Evolutionary conservation across 1,139 yeast genomes (phyloP), one percentile per base, ranked within the genome.

Genomic region (Suhomyces atakaporum): DNA sequence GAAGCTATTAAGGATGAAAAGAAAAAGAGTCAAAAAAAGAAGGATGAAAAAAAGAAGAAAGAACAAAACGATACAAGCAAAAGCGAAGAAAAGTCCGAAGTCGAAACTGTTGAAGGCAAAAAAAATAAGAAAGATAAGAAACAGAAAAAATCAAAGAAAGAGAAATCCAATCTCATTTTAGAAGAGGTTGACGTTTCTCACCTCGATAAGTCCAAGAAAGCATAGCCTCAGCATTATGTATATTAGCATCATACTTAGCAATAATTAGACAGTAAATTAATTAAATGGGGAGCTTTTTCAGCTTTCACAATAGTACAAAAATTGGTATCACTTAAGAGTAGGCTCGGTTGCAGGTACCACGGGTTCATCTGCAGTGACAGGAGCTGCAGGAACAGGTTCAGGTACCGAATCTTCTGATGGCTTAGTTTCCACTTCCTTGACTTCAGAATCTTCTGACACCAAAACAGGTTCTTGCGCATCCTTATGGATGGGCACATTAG

Each of bases 1-100:
- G 38, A 38, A 7, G 40, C 23, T 7, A 55, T 56, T 19, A 62
- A 54, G 25, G 51, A 55, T 24, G 70, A 66, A 43, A 39, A 7
- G 34, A 19, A 7, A 43, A 39, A n/a, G 37, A 11, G 3, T 39
- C 42, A 22, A 32, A 36, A 13, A 35, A 38, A 25, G 35, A 30
- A 10, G 39, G 39, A 25, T 20, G 35, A 15, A 38, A 43, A 21
- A 47, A 37, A 14, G 25, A 27, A 11, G 31, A 31, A 16, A 37
- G 31, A 39, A 40, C 30, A 33, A 27, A 30, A 36, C 38, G 31
- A 40, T 31, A 32, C 28, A 31, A 25, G 35, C 30, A 43, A 45
- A 33, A 29, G 35, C 43, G 38, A 39, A 39, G 38, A 34, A 38
- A 36, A 38, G 24, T 11, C 31, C 38, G 36, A 35, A 45, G 31